phyloP scores from a whole-genome alignment of 768 basidiomycete species.

The Amyloporia xantha region DNA sequence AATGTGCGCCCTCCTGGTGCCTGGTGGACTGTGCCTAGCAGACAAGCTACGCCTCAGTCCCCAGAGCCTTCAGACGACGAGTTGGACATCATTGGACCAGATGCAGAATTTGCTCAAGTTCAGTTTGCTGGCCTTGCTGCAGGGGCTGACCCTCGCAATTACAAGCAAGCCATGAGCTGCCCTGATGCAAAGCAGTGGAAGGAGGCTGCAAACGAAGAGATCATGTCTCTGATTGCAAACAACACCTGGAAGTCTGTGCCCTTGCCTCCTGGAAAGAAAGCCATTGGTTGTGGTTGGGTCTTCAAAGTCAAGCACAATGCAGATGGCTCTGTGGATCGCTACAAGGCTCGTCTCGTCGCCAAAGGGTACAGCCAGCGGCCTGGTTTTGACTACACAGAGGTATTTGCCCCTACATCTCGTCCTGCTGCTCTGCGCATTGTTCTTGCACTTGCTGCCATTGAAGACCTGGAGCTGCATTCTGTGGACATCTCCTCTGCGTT shows the following conservation, averaged over 20 bases:
- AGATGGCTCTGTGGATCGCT: slow-evolving; percentile 4
- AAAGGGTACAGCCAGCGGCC: slow-evolving; percentile 31
- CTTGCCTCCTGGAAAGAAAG: background rate
- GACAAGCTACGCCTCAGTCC: background rate
- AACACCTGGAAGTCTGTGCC: slow-evolving; percentile 1
- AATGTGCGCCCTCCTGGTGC: no score
- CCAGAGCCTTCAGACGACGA: background rate
- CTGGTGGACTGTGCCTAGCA: no score
- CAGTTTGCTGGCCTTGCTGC: slow-evolving; percentile 1
- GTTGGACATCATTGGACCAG: background rate
- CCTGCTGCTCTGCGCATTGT: background rate
- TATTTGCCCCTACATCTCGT: slow-evolving; percentile 4
- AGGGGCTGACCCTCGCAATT: background rate
- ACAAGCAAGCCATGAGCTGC: background rate
- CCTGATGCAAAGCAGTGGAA: background rate
- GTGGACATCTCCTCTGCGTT: slow-evolving; percentile 3
- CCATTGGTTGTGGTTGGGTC: slow-evolving; percentile 24
- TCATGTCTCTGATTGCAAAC: background rate
- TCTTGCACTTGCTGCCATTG: background rate
- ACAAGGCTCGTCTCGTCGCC: slow-evolving; percentile 36
- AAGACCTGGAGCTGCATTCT: background rate
- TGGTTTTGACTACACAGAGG: slow-evolving; percentile 22
- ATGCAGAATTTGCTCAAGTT: background rate
- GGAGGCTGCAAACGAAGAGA: background rate
- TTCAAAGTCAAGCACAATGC: slow-evolving; percentile 21